These are phyloP conservation scores for Clathrospora elynae DNA, from an alignment of 2,329 filamentous ascomycete species.

Conservation along the genomic window DNA sequence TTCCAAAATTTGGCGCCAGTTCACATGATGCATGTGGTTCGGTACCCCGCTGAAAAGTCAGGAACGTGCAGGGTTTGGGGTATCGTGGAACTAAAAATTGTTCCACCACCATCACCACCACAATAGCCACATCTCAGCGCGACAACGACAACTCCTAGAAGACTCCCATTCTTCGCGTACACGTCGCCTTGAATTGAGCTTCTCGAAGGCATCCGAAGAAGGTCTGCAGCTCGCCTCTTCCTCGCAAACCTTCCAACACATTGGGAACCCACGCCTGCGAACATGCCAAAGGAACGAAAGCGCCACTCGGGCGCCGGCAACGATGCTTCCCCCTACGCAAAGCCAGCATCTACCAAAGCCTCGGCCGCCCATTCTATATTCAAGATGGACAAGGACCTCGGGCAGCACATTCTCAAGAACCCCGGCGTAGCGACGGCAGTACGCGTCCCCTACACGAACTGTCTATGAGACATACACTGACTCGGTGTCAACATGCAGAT, in stretches of 20 bases:
- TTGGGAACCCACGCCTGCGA: constrained; percentile 16
- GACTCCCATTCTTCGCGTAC: constrained; percentile 22
- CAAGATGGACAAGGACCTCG: constrained; percentile 93
- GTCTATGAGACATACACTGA: too few species aligned
- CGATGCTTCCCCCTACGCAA: constrained; percentile 53
- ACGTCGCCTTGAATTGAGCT: too few species aligned
- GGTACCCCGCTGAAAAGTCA: constrained; percentile 15
- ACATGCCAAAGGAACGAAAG: constrained; percentile 56
- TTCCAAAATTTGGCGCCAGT: constrained; percentile 18
- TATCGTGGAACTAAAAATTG: too few species aligned
- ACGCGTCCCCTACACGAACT: too few species aligned
- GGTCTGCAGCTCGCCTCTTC: background rate
- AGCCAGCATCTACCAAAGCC: constrained; percentile 52
- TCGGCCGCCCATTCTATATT: constrained; percentile 79
- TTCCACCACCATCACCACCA: too few species aligned
- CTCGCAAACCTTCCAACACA: background rate
- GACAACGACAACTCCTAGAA: constrained; percentile 32
- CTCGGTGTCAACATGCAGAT: too few species aligned
- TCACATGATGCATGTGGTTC: too few species aligned
- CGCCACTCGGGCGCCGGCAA: constrained; percentile 32
- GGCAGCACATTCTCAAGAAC: constrained; percentile 92
- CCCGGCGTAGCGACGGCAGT: constrained; percentile 78
- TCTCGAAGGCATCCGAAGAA: too few species aligned
- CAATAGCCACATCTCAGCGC: too few species aligned
- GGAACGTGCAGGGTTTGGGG: too few species aligned